Conservation (phyloP, 257 asterid species). For the Nicotiana noctiflora region DNA sequence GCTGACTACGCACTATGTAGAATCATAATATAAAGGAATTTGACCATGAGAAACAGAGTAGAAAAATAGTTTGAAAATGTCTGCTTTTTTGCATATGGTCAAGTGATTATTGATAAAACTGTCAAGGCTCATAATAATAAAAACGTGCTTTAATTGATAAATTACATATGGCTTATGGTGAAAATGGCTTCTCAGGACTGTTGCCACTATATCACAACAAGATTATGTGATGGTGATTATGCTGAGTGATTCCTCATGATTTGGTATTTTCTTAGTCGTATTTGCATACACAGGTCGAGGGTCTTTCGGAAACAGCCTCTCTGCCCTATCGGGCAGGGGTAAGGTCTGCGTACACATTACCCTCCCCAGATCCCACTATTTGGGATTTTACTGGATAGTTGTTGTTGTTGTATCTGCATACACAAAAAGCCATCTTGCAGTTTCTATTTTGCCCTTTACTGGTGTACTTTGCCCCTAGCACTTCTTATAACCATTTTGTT, state of each 20-base stretch:
- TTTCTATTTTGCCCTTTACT: not conserved
- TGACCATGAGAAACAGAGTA: not conserved
- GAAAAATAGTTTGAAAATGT: not conserved
- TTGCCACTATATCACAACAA: not conserved
- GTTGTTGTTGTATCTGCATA: not conserved
- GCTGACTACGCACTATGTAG: not conserved
- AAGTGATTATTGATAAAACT: not conserved
- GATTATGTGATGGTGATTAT: not conserved
- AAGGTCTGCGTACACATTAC: too few species aligned
- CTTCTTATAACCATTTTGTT: not conserved
- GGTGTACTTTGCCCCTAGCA: not conserved
- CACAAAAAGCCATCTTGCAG: not conserved
- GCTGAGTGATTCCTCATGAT: not conserved
- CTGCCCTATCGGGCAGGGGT: too few species aligned
- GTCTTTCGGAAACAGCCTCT: too few species aligned
- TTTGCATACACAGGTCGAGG: too few species aligned
- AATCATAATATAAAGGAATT: not conserved
- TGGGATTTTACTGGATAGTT: too few species aligned
- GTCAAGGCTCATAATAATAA: not conserved
- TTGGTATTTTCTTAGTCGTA: not conserved
- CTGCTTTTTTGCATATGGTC: not conserved
- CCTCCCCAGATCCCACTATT: too few species aligned
- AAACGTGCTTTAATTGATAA: not conserved
- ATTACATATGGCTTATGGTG: not conserved
- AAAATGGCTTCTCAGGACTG: not conserved